phyloP scores from a whole-genome alignment of 257 asterid genomes.

The Nicotiana tomentosiformis region DNA sequence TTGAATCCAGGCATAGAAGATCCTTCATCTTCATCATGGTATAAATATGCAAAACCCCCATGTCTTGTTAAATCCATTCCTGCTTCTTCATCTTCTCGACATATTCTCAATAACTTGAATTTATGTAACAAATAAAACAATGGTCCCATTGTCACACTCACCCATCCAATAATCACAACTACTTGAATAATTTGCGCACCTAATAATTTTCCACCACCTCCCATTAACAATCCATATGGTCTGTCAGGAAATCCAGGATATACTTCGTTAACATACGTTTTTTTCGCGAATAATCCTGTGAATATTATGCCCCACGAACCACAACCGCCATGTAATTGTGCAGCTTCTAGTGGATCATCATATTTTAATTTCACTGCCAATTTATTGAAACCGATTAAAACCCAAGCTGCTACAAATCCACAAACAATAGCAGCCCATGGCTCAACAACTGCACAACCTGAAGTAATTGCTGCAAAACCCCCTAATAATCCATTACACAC shows the following conservation, averaged over 20 bases:
- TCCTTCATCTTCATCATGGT: constrained; percentile 46
- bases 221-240: constrained; percentile 85
- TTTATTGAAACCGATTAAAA: constrained; percentile 59
- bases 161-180: constrained; percentile 75
- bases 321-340: constrained; percentile 93
- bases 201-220: constrained; percentile 68
- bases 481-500: constrained; percentile 87
- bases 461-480: constrained; percentile 91
- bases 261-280: constrained; percentile 64
- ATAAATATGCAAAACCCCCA: constrained; percentile 77
- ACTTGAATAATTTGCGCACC: constrained; percentile 75
- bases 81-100: constrained; percentile 72
- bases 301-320: constrained; percentile 85
- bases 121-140: constrained; percentile 46
- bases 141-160: constrained; percentile 84
- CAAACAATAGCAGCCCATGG: constrained; percentile 94
- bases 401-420: constrained; percentile 83
- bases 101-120: constrained; percentile 62
- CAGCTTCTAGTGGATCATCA: constrained; percentile 94
- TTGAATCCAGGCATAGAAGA: constrained; percentile 29
- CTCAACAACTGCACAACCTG: constrained; percentile 90
- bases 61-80: constrained; percentile 99
- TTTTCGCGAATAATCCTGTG: constrained; percentile 63
- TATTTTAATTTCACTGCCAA: constrained; percentile 51
- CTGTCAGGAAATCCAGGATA: constrained; percentile 48